Conservation (phyloP, 2,329 filamentous ascomycete genomes). For the Penicillium hesseltinei region DNA sequence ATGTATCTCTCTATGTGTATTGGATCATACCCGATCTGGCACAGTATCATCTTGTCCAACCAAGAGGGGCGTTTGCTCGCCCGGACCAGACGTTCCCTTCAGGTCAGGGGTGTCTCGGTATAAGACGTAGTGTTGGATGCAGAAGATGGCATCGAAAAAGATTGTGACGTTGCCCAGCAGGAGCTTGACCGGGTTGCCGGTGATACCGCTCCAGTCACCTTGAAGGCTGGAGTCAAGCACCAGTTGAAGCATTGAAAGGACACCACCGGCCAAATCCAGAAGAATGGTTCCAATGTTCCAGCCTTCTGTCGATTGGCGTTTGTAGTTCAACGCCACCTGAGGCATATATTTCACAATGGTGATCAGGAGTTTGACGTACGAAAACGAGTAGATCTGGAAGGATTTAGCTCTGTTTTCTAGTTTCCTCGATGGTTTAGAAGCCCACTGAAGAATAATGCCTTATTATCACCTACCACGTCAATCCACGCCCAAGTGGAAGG, state of each 20-base stretch:
- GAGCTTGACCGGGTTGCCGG: conserved; percentile 89
- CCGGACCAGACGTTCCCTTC: conserved; percentile 18
- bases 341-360: conserved; percentile 93
- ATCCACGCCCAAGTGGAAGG: conserved; percentile 60
- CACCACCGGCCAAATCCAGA: conserved; percentile 76
- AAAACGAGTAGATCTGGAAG: conserved; percentile 62
- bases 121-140: conserved; percentile 81
- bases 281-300: conserved; percentile 86
- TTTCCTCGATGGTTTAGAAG: background rate
- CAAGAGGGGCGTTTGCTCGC: conserved; percentile 32
- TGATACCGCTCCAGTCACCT: conserved; percentile 84
- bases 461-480: conserved; percentile 53
- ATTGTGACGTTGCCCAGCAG: conserved; percentile 81
- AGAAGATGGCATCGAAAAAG: conserved; percentile 81
- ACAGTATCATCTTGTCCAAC: conserved; percentile 15
- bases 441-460: background rate
- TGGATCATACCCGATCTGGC: background rate
- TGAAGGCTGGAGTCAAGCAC: conserved; percentile 81
- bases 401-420: background rate
- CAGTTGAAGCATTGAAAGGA: conserved; percentile 78
- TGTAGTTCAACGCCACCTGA: conserved; percentile 78
- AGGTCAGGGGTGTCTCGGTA: conserved; percentile 52
- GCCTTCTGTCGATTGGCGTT: conserved; percentile 78
- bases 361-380: conserved; percentile 84
- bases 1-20: background rate